Conservation (phyloP, 768 basidiomycete genomes). For the Tricholoma sp. region DNA sequence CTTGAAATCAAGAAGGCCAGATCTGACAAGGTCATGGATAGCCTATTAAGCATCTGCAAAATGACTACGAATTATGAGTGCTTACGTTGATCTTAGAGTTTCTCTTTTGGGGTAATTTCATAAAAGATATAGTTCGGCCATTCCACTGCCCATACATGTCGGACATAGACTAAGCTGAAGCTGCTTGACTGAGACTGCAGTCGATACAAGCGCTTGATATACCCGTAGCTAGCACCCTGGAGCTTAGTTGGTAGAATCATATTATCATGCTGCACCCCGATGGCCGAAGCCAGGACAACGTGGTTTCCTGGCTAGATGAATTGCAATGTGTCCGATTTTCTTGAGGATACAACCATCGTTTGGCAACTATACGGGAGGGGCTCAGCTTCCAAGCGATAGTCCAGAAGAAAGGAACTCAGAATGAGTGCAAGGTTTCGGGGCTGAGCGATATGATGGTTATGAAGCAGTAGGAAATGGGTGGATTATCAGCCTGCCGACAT, state of each 20-base stretch:
- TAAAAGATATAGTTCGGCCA: background rate
- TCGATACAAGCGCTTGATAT: background rate
- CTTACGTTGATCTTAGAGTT: background rate
- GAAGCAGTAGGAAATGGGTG: too few species aligned
- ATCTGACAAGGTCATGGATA: background rate
- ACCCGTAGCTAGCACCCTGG: background rate
- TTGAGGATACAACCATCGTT: background rate
- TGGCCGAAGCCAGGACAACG: background rate
- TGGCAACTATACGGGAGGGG: background rate
- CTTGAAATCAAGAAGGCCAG: background rate
- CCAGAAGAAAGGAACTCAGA: background rate
- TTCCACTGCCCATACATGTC: background rate
- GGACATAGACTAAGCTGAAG: background rate
- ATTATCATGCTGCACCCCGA: background rate
- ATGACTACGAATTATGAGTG: background rate
- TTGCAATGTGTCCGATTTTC: background rate
- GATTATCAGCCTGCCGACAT: too few species aligned
- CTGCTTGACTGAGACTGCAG: background rate
- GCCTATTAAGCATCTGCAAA: background rate
- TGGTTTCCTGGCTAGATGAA: background rate
- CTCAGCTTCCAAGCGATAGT: background rate
- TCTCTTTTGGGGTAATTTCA: background rate
- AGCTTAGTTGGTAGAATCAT: background rate
- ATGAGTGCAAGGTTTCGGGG: background rate
- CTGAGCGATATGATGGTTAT: background rate